A percentile compares a stretch with the other conserved stretches of the same genome.
phyloP scores from a whole-genome alignment of 257 asterid species.

The Solanum acaule region DNA sequence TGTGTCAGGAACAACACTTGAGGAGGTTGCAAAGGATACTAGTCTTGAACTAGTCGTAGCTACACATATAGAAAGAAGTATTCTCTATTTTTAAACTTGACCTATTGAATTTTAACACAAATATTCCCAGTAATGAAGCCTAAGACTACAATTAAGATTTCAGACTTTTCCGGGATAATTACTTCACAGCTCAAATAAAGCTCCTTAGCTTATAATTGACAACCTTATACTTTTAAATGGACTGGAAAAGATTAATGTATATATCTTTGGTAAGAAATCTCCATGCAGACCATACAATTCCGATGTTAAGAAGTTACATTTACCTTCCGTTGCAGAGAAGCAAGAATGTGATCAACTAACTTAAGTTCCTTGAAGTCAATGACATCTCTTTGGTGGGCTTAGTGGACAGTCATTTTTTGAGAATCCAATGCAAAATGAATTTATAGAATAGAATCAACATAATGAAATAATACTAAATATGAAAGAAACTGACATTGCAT shows the following conservation, averaged over 20 bases:
- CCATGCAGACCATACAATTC: background rate
- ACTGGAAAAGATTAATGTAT: background rate
- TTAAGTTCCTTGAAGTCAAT: slow-evolving; percentile 76
- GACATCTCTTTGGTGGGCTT: slow-evolving; percentile 58
- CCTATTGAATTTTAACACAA: background rate
- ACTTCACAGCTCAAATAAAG: background rate
- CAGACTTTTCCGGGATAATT: background rate
- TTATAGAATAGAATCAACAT: background rate
- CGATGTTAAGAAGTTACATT: background rate
- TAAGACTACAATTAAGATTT: background rate
- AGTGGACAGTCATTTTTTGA: slow-evolving; percentile 47
- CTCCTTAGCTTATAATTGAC: background rate
- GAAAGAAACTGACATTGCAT: background rate
- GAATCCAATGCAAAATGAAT: slow-evolving; percentile 41
- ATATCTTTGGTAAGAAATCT: background rate
- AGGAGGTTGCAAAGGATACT: no score
- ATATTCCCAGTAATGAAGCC: background rate
- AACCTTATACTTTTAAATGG: background rate
- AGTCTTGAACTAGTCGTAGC: slow-evolving; percentile 63
- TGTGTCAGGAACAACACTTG: no score
- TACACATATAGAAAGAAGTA: slow-evolving; percentile 8
- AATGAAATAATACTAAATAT: background rate
- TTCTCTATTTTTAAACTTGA: background rate
- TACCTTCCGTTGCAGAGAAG: slow-evolving; percentile 83
- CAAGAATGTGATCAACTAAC: slow-evolving; percentile 84